Evolutionary conservation across 805 yeast genomes (phyloP).

Genomic region (Saccharomycopsis capsularis): DNA sequence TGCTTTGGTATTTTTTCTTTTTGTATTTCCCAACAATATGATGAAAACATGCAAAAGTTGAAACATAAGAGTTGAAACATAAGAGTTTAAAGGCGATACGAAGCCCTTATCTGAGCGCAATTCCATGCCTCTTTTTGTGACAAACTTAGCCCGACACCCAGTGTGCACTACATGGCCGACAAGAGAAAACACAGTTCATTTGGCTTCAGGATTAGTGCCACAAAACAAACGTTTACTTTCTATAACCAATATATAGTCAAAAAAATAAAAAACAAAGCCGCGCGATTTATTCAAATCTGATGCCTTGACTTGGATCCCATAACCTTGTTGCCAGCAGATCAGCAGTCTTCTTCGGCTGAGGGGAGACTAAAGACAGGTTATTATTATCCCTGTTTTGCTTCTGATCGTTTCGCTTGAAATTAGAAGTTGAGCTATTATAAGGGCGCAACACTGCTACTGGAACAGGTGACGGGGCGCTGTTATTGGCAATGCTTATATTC

Average conservation of each 20-base stretch:
- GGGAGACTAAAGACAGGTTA: not conserved
- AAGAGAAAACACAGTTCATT: too few species aligned
- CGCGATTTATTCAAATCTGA: constrained; percentile 1
- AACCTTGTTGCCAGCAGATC: not conserved
- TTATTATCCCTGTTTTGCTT: too few species aligned
- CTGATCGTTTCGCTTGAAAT: too few species aligned
- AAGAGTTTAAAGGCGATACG: not conserved
- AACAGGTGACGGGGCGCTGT: not conserved
- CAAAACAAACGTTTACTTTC: not conserved
- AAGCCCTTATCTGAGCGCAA: not conserved
- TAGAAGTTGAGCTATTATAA: too few species aligned
- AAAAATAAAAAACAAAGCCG: not conserved
- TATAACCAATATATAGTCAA: not conserved
- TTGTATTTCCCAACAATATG: too few species aligned
- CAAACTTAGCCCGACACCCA: not conserved
- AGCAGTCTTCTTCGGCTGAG: constrained; percentile 5
- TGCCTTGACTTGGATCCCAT: constrained; percentile 4
- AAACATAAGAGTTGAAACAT: not conserved
- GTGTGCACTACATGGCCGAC: not conserved
- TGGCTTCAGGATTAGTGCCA: not conserved
- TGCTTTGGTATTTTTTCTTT: too few species aligned
- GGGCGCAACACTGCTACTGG: not conserved
- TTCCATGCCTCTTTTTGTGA: not conserved
- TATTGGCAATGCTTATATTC: not conserved
- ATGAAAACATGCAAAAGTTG: too few species aligned